Evolutionary conservation across 768 basidiomycete genomes (phyloP).

Genomic region (Russula abietina): DNA sequence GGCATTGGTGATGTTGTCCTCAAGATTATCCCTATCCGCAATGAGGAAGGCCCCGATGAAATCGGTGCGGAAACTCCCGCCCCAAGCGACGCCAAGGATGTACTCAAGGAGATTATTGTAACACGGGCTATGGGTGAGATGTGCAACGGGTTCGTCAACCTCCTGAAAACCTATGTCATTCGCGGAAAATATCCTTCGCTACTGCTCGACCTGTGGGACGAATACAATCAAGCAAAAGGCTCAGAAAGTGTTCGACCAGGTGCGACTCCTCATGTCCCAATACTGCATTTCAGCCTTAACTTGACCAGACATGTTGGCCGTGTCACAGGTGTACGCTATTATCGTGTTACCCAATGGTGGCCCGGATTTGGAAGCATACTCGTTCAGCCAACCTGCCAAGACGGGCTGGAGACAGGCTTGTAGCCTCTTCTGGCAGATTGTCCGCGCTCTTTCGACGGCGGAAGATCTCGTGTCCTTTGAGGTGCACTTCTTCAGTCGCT

Average conservation of each 20-base stretch:
- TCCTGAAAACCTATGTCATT: constrained; percentile 81
- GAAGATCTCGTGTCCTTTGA: constrained; percentile 82
- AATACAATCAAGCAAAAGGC: constrained; percentile 65
- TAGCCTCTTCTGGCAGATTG: constrained; percentile 88
- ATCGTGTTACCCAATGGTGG: constrained; percentile 90
- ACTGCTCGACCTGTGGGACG: constrained; percentile 83
- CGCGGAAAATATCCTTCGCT: constrained; percentile 76
- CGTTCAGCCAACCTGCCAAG: constrained; percentile 51
- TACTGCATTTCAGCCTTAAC: neutral
- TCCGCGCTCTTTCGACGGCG: constrained; percentile 67
- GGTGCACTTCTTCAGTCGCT: constrained; percentile 41
- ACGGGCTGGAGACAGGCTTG: constrained; percentile 81
- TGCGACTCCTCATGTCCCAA: constrained; percentile 31
- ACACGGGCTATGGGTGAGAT: constrained; percentile 72
- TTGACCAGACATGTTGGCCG: constrained; percentile 59
- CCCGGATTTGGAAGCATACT: constrained; percentile 81
- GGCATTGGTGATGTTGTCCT: constrained; percentile 84
- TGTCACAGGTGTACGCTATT: constrained; percentile 80
- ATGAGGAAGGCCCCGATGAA: constrained; percentile 35
- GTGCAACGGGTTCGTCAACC: constrained; percentile 70
- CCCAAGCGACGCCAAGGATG: constrained; percentile 66
- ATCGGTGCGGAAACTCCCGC: constrained; percentile 50
- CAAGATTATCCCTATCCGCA: constrained; percentile 76
- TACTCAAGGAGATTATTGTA: constrained; percentile 75
- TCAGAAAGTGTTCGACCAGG: constrained; percentile 84